Conservation (phyloP, 495 filamentous ascomycete genomes). For the Astrocystis sublimbata region DNA sequence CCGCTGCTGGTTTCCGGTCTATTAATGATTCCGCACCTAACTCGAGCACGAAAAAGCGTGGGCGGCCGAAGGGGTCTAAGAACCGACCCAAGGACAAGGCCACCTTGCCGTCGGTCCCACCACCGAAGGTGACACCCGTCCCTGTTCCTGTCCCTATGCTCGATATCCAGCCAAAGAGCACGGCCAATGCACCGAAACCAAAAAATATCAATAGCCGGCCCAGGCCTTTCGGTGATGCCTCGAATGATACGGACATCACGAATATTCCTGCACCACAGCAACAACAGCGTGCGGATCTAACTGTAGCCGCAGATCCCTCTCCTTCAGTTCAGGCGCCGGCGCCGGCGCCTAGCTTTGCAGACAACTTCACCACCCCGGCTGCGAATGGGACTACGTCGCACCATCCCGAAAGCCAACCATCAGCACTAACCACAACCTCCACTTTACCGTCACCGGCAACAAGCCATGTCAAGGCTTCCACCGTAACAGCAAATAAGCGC, state of each 20-base stretch:
- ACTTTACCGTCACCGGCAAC: conserved; percentile 24
- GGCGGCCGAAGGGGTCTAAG: conserved; percentile 50
- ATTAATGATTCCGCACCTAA: conserved; percentile 31
- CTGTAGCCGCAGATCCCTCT: neutral
- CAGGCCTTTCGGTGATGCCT: conserved; percentile 21
- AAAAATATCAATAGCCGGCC: conserved; percentile 33
- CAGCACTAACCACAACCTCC: conserved; percentile 13
- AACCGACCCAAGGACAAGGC: conserved; percentile 44
- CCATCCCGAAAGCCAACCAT: conserved; percentile 14
- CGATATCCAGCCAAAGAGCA: conserved; percentile 26
- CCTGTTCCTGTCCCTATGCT: conserved; percentile 34
- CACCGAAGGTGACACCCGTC: conserved; percentile 36
- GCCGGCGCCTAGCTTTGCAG: neutral
- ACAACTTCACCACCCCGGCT: conserved; percentile 5
- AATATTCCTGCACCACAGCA: conserved; percentile 16
- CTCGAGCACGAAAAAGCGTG: conserved; percentile 32
- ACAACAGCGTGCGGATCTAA: conserved; percentile 5
- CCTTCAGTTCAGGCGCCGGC: conserved; percentile 9
- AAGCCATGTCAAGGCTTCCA: conserved; percentile 31
- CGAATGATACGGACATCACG: conserved; percentile 8
- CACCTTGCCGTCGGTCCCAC: conserved; percentile 15
- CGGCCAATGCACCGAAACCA: conserved; percentile 26
- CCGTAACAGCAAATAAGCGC: conserved; percentile 35
- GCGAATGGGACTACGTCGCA: conserved; percentile 9
- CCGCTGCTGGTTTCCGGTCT: conserved; percentile 32